A percentile compares a stretch with the other conserved stretches of the same genome.
Conservation (phyloP, 768 basidiomycete species). For the Termitomyces sp. region DNA sequence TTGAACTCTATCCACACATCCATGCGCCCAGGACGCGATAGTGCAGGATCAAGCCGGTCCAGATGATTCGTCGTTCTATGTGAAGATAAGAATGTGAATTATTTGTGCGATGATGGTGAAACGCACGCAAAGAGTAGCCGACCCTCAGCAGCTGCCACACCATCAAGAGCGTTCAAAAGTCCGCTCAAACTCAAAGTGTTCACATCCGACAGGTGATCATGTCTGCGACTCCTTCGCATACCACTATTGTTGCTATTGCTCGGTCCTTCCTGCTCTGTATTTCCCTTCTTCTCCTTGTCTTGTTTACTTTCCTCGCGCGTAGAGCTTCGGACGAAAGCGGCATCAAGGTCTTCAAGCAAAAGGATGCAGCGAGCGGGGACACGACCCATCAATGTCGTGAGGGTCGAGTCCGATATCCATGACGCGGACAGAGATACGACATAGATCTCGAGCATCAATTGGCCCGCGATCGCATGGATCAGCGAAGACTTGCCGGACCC, state of each 20-base stretch:
- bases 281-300: slow-evolving; percentile 28
- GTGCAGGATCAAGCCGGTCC: slow-evolving; percentile 85
- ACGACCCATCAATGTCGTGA: slow-evolving; percentile 81
- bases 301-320: slow-evolving; percentile 51
- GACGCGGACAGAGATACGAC: slow-evolving; percentile 82
- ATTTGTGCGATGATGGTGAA: not conserved
- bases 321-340: slow-evolving; percentile 77
- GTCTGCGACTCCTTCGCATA: slow-evolving; percentile 31
- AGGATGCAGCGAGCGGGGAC: slow-evolving; percentile 84
- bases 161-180: slow-evolving; percentile 79
- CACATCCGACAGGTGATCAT: slow-evolving; percentile 63
- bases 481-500: slow-evolving; percentile 85
- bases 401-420: slow-evolving; percentile 84
- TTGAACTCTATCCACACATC: slow-evolving; percentile 93
- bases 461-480: slow-evolving; percentile 84
- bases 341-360: slow-evolving; percentile 87
- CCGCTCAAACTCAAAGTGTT: slow-evolving; percentile 82
- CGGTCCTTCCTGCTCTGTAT: slow-evolving; percentile 18
- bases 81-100: not conserved
- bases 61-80: slow-evolving; percentile 83
- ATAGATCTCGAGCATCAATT: slow-evolving; percentile 88
- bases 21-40: slow-evolving; percentile 89
- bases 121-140: slow-evolving; percentile 86
- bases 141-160: slow-evolving; percentile 83
- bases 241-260: slow-evolving; percentile 13